A percentile compares a stretch with the other conserved stretches of the same genome.
Conservation (phyloP, 352 stramenopile species). For the Phytophthora fragariae region DNA sequence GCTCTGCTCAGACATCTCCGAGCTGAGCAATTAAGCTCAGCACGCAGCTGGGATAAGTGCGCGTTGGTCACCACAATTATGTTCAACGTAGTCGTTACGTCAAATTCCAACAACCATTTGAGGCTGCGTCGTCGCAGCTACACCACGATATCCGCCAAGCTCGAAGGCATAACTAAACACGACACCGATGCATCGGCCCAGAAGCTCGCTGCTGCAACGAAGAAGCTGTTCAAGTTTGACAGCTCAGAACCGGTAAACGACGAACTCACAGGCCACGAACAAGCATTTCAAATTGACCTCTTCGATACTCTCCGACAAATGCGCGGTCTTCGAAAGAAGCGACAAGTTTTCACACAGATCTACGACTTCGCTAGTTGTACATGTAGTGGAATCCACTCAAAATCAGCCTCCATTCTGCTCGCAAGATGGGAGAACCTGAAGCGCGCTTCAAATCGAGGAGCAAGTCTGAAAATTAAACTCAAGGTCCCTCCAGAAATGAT, state of each 20-base stretch:
- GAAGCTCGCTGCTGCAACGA: too few species aligned
- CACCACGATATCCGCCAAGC: neutral
- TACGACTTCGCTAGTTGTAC: too few species aligned
- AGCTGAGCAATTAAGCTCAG: neutral
- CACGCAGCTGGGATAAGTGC: neutral
- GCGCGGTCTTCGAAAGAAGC: too few species aligned
- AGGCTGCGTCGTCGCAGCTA: neutral
- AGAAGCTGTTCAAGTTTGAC: neutral
- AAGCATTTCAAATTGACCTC: neutral
- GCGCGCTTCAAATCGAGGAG: too few species aligned
- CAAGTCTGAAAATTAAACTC: too few species aligned
- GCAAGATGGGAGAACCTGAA: too few species aligned
- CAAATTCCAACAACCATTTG: neutral
- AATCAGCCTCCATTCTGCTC: neutral
- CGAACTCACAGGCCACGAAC: neutral
- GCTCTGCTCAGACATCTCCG: neutral
- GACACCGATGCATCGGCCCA: neutral
- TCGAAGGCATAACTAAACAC: neutral
- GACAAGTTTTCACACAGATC: too few species aligned
- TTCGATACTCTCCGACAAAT: too few species aligned
- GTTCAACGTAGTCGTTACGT: neutral
- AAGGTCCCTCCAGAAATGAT: too few species aligned
- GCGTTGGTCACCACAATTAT: neutral
- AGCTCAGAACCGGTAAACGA: neutral
- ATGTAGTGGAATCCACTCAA: too few species aligned